Evolutionary conservation across 2,329 filamentous ascomycete genomes (phyloP).

Genomic region (Trichoderma endophyticum): DNA sequence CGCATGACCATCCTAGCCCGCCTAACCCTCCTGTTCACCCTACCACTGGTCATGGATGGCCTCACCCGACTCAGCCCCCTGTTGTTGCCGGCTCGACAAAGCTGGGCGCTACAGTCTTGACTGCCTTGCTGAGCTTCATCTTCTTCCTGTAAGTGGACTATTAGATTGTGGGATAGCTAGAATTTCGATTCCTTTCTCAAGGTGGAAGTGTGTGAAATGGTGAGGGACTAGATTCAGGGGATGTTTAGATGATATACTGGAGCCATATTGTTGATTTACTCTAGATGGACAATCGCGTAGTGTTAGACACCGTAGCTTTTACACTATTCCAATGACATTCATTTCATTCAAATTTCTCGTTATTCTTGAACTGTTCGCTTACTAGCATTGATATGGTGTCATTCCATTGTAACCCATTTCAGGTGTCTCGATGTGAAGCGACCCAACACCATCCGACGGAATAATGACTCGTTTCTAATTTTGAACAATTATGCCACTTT

Average conservation of each 20-base stretch:
- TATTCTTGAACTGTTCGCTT: not conserved
- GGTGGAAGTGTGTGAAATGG: not conserved
- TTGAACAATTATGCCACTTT: not conserved
- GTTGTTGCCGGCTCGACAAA: slow-evolving; percentile 27
- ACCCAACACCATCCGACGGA: not conserved
- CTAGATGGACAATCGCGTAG: not conserved
- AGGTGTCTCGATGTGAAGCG: not conserved
- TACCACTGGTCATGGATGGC: not conserved
- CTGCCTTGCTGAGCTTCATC: slow-evolving; percentile 24
- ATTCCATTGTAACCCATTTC: not conserved
- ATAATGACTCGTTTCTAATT: not conserved
- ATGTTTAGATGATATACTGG: not conserved
- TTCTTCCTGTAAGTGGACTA: slow-evolving; percentile 26
- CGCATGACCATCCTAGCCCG: not conserved
- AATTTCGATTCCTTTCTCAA: not conserved
- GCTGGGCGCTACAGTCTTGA: slow-evolving; percentile 25
- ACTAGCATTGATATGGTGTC: not conserved
- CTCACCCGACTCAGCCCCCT: slow-evolving; percentile 3
- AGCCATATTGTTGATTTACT: not conserved
- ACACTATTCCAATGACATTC: not conserved
- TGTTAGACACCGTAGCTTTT: not conserved
- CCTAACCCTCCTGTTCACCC: not conserved
- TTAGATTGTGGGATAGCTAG: not conserved
- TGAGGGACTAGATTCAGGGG: not conserved
- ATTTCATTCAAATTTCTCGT: not conserved